Conservation (phyloP, 2,329 filamentous ascomycete species). For the Aspergillus sp. region DNA sequence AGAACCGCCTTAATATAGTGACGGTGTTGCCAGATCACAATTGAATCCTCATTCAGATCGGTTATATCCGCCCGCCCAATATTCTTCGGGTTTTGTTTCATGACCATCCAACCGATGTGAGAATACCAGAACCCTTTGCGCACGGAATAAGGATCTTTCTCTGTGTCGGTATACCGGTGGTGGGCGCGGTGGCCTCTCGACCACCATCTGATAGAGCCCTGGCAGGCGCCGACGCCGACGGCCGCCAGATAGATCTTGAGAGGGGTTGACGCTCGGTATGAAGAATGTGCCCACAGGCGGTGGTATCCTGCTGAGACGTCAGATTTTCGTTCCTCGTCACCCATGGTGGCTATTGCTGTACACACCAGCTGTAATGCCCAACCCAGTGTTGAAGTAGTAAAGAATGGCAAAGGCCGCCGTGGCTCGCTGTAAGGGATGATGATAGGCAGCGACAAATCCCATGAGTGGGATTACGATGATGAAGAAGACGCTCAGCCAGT, state of each 20-base stretch:
- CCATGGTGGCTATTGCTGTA: constrained; percentile 22
- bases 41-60: constrained; percentile 12
- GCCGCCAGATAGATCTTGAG: constrained; percentile 11
- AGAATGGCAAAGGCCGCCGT: constrained; percentile 4
- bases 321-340: no score
- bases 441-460: constrained; percentile 5
- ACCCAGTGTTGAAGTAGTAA: constrained; percentile 8
- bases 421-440: constrained; percentile 3
- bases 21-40: constrained; percentile 16
- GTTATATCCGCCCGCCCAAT: constrained; percentile 10
- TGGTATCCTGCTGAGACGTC: constrained; percentile 47
- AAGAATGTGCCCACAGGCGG: constrained; percentile 32
- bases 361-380: constrained; percentile 12
- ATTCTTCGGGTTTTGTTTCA: constrained; percentile 11
- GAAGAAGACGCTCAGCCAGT: constrained; percentile 7
- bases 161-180: constrained; percentile 18
- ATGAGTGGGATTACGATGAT: constrained; percentile 3
- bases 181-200: constrained; percentile 13
- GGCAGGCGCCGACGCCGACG: constrained; percentile 6
- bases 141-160: constrained; percentile 14
- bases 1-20: constrained; percentile 11
- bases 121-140: constrained; percentile 13
- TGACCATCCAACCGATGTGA: constrained; percentile 16
- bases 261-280: constrained; percentile 10
- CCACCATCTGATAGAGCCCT: constrained; percentile 16